Conservation (phyloP, 768 basidiomycete genomes). For the Pleurotus sapidus region DNA sequence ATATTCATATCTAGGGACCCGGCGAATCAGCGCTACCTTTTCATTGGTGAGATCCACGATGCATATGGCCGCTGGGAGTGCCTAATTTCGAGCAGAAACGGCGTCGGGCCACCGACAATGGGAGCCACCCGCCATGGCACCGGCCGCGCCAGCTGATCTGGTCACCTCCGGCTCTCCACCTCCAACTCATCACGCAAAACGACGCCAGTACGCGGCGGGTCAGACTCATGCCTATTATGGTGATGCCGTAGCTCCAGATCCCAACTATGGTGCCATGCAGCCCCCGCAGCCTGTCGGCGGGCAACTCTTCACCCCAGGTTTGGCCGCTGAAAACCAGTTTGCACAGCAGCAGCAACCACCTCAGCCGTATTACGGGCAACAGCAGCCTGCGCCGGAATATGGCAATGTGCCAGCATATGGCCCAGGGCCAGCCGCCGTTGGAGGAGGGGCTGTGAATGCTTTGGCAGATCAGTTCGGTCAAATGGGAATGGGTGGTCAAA, state of each 20-base stretch:
- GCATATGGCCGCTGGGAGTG: slow-evolving; percentile 9
- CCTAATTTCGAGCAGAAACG: slow-evolving; percentile 55
- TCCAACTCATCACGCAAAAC: slow-evolving; percentile 52
- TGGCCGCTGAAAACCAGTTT: slow-evolving; percentile 68
- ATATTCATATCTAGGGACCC: slow-evolving; percentile 59
- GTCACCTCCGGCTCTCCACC: slow-evolving; percentile 40
- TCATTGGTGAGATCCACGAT: slow-evolving; percentile 66
- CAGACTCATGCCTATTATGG: slow-evolving; percentile 91
- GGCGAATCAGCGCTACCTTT: slow-evolving; percentile 78
- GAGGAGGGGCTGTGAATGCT: slow-evolving; percentile 41
- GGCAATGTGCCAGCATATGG: slow-evolving; percentile 37
- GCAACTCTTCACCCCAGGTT: slow-evolving; percentile 86
- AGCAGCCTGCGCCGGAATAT: slow-evolving; percentile 45
- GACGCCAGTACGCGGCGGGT: slow-evolving; percentile 92
- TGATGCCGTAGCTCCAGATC: slow-evolving; percentile 40
- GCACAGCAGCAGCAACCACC: slow-evolving; percentile 55
- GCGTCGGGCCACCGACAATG: slow-evolving; percentile 84
- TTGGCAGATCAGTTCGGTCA: slow-evolving; percentile 83
- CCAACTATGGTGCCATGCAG: slow-evolving; percentile 40
- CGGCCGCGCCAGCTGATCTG: slow-evolving; percentile 31
- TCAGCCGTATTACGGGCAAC: slow-evolving; percentile 42
- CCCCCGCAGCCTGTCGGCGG: slow-evolving; percentile 37
- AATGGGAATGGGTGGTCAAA: slow-evolving; percentile 83
- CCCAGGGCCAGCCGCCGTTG: slow-evolving; percentile 12
- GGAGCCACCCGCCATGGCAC: slow-evolving; percentile 64